phyloP scores from a whole-genome alignment of 192 early-diverging fungal species.

The Coemansia sp. region DNA sequence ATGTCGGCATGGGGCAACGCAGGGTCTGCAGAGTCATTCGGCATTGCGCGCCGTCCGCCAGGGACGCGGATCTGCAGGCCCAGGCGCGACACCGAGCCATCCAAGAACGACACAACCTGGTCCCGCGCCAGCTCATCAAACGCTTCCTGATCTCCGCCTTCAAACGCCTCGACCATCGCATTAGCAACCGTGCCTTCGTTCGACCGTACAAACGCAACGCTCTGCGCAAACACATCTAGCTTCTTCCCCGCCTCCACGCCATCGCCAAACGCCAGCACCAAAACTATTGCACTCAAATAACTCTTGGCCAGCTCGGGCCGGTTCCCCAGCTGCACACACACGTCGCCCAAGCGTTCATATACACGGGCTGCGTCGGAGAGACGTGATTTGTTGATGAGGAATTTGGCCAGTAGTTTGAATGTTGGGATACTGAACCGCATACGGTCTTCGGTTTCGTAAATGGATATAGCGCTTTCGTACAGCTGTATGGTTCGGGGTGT shows the following conservation, averaged over 20 bases:
- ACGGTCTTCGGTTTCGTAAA: slow-evolving; percentile 50
- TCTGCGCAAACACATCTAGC: slow-evolving; percentile 38
- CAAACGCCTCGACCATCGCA: slow-evolving; percentile 40
- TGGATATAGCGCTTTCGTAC: slow-evolving; percentile 33
- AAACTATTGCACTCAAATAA: slow-evolving; percentile 28
- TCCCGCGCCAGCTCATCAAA: slow-evolving; percentile 17
- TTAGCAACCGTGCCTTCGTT: slow-evolving; percentile 36
- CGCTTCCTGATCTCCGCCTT: slow-evolving; percentile 40
- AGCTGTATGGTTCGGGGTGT: slow-evolving; percentile 32
- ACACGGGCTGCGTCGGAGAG: slow-evolving; percentile 32
- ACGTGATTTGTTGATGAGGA: slow-evolving; percentile 28
- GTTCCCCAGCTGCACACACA: slow-evolving; percentile 45
- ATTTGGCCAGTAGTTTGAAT: slow-evolving; percentile 29
- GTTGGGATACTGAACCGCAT: slow-evolving; percentile 38
- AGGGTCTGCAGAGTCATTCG: too few relatives aligned
- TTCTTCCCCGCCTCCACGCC: slow-evolving; percentile 41
- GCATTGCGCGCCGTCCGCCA: slow-evolving; percentile 10
- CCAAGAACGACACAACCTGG: slow-evolving; percentile 29
- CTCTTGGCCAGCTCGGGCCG: slow-evolving; percentile 35
- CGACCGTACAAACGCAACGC: slow-evolving; percentile 27
- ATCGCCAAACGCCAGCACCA: slow-evolving; percentile 47
- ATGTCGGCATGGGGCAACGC: too few relatives aligned
- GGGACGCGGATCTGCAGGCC: slow-evolving; percentile 31
- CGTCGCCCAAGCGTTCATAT: slow-evolving; percentile 27
- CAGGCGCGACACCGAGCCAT: slow-evolving; percentile 34